A percentile compares a stretch with the other conserved stretches of the same genome.
Evolutionary conservation across 768 basidiomycete genomes (phyloP).

Genomic region (Trametes maxima): DNA sequence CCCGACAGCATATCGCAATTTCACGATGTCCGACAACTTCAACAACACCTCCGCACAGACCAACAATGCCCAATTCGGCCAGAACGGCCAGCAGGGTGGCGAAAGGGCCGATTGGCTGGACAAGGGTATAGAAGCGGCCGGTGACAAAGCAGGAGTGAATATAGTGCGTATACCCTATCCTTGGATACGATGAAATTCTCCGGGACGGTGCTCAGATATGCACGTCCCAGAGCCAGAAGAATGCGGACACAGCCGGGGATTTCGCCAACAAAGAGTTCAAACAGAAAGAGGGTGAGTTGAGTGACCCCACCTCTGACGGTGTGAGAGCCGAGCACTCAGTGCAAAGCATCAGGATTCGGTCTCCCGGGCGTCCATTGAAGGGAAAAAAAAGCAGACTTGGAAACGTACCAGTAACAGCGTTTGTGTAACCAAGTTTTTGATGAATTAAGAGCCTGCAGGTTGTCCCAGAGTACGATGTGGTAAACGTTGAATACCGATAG

Average conservation of each 20-base stretch:
- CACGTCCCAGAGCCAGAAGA: slow-evolving; percentile 25
- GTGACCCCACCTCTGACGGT: too few species aligned
- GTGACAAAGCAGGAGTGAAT: slow-evolving; percentile 30
- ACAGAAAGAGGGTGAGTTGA: slow-evolving; percentile 26
- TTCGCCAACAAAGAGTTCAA: slow-evolving; percentile 33
- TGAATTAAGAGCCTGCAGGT: too few species aligned
- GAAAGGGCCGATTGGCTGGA: slow-evolving; percentile 34
- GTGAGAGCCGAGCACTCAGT: neutral
- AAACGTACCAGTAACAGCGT: too few species aligned
- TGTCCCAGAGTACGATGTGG: too few species aligned
- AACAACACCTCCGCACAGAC: slow-evolving; percentile 7
- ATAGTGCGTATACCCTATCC: slow-evolving; percentile 21
- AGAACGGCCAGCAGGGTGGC: slow-evolving; percentile 16
- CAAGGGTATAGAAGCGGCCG: slow-evolving; percentile 29
- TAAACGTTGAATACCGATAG: too few species aligned
- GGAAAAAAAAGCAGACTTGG: too few species aligned
- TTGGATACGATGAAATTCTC: neutral
- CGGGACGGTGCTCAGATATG: neutral
- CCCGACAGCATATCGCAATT: too few species aligned
- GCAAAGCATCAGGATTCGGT: neutral
- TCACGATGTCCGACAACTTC: slow-evolving; percentile 8
- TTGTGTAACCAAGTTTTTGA: too few species aligned
- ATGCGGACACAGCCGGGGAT: slow-evolving; percentile 32
- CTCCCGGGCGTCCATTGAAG: slow-evolving; percentile 15
- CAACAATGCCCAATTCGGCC: slow-evolving; percentile 11